These are phyloP conservation scores for Mortierella sp. DNA, from an alignment of 371 early-diverging fungal genomes.

Conservation along the genomic window DNA sequence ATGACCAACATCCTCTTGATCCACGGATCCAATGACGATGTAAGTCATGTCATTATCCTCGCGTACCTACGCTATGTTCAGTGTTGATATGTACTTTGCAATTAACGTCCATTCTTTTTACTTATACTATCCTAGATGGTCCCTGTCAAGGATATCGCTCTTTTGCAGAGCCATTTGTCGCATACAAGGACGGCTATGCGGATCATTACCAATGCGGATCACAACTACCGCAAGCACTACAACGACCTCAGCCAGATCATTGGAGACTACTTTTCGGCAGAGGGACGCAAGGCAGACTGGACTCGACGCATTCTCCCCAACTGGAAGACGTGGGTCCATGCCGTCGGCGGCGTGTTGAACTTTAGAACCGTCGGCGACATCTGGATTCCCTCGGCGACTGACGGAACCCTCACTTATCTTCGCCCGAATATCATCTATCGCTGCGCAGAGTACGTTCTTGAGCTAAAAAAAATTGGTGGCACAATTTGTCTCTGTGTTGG, in stretches of 20 bases:
- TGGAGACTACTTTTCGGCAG: conserved; percentile 56
- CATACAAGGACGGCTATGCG: conserved; percentile 64
- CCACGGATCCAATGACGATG: conserved; percentile 70
- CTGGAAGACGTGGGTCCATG: conserved; percentile 58
- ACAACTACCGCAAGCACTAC: conserved; percentile 65
- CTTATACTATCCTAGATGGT: conserved; percentile 60
- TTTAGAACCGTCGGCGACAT: conserved; percentile 70
- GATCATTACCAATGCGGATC: conserved; percentile 69
- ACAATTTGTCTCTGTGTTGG: background rate
- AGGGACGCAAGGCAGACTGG: conserved; percentile 51
- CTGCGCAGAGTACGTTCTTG: conserved; percentile 53
- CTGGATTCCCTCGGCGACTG: conserved; percentile 45
- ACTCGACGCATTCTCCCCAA: conserved; percentile 41
- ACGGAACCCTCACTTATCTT: conserved; percentile 42
- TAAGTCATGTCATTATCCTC: conserved; percentile 19
- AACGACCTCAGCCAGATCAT: conserved; percentile 61
- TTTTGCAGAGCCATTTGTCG: conserved; percentile 61
- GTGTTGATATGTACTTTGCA: background rate
- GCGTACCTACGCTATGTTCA: background rate
- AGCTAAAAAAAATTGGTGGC: background rate
- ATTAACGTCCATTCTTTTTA: background rate
- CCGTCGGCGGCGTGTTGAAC: conserved; percentile 70
- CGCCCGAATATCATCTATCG: conserved; percentile 54
- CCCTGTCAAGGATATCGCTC: conserved; percentile 68
- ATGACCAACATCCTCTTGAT: conserved; percentile 69